A percentile compares a stretch with the other conserved stretches of the same genome.
Conservation (phyloP, 2,329 filamentous ascomycete genomes). For the Aspergillus sp. region DNA sequence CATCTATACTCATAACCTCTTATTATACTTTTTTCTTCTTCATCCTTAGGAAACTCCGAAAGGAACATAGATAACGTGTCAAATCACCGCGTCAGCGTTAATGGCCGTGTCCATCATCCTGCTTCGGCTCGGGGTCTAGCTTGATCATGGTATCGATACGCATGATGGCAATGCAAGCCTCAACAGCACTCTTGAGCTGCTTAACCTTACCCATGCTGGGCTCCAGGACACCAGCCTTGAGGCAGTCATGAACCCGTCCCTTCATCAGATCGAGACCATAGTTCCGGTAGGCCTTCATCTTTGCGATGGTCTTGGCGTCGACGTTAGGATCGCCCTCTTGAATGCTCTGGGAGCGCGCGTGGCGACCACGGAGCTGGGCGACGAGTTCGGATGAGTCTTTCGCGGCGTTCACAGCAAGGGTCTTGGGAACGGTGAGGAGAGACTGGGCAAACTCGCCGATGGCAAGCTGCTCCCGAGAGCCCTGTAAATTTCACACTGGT, state of each 20-base stretch:
- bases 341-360: constrained; percentile 89
- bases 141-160: constrained; percentile 98
- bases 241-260: constrained; percentile 86
- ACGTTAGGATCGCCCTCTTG: constrained; percentile 73
- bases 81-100: constrained; percentile 39
- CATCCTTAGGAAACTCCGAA: constrained; percentile 11
- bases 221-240: constrained; percentile 94
- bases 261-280: constrained; percentile 89
- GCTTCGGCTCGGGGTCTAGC: constrained; percentile 83
- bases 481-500: constrained; percentile 37
- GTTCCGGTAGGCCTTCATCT: constrained; percentile 98
- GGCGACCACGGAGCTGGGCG: constrained; percentile 88
- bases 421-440: constrained; percentile 92
- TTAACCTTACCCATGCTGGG: constrained; percentile 97
- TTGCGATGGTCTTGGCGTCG: constrained; percentile 83
- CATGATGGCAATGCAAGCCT: constrained; percentile 99
- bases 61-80: constrained; percentile 1
- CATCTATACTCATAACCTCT: constrained; percentile 16
- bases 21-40: constrained; percentile 19
- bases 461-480: constrained; percentile 93
- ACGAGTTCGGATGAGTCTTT: constrained; percentile 95
- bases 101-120: constrained; percentile 83
- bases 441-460: constrained; percentile 97
- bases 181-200: constrained; percentile 96
- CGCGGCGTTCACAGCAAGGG: constrained; percentile 91